These are phyloP conservation scores for Gardenia jasminoides DNA, from an alignment of 257 asterid species.

Conservation along the genomic window DNA sequence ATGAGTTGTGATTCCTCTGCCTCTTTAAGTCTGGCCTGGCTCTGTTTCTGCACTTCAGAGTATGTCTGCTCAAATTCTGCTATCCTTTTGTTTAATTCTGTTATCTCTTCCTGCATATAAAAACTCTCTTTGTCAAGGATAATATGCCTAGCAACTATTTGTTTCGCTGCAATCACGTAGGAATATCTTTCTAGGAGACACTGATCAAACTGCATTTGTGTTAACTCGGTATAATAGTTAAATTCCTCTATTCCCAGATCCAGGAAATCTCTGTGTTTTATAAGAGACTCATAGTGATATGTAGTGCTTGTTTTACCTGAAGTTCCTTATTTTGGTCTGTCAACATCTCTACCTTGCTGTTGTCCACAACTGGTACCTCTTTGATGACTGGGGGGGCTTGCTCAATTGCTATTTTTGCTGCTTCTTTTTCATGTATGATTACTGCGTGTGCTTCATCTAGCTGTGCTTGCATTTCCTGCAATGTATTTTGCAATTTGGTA, in stretches of 20 bases:
- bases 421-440: conserved; percentile 69
- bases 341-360: conserved; percentile 69
- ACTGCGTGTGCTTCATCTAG: conserved; percentile 73
- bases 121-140: not conserved
- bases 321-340: conserved; percentile 66
- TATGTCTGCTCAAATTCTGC: conserved; percentile 59
- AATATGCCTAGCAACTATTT: not conserved
- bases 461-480: conserved; percentile 63
- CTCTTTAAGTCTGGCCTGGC: conserved; percentile 56
- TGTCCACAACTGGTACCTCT: conserved; percentile 83
- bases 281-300: conserved; percentile 6
- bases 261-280: not conserved
- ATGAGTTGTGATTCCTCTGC: conserved; percentile 69
- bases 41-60: conserved; percentile 59
- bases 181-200: not conserved
- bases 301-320: conserved; percentile 51
- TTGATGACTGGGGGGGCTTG: conserved; percentile 90
- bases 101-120: conserved; percentile 58
- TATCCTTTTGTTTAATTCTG: conserved; percentile 56
- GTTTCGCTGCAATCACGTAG: not conserved
- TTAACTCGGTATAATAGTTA: not conserved
- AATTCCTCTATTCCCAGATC: not conserved
- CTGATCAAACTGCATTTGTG: not conserved
- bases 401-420: conserved; percentile 83
- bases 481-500: conserved; percentile 54